Percentiles rank a stretch among this genome's conserved stretches.
phyloP scores from a whole-genome alignment of 2,329 filamentous ascomycete genomes.

The Cryphonectria carpinicola region DNA sequence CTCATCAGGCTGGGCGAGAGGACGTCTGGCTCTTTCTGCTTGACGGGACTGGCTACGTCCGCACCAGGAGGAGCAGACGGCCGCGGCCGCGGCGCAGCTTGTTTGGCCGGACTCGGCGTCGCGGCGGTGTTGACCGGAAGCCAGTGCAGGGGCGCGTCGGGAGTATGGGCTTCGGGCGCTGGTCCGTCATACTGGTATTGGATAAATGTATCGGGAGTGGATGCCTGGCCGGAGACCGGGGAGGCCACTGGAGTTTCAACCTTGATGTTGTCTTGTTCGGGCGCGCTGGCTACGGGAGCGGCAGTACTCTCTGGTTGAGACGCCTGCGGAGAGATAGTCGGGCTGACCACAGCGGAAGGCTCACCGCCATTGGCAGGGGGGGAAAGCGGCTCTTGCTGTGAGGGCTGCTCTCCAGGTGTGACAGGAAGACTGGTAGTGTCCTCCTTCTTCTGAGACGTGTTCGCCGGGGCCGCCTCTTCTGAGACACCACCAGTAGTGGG shows the following conservation, averaged over 20 bases:
- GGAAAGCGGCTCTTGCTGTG: neutral
- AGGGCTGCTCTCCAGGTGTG: neutral
- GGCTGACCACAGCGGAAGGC: constrained; percentile 7
- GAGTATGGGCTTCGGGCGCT: constrained; percentile 42
- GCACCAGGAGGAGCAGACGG: neutral
- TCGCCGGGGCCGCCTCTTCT: constrained; percentile 6
- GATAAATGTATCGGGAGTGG: constrained; percentile 50
- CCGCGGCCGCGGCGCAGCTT: neutral
- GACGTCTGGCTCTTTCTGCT: constrained; percentile 6
- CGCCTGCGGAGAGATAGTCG: constrained; percentile 25
- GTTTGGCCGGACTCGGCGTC: constrained; percentile 34
- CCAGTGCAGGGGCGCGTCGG: constrained; percentile 52
- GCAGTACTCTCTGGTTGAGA: constrained; percentile 12
- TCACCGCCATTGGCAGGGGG: constrained; percentile 27
- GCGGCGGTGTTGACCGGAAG: constrained; percentile 51
- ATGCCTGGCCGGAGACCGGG: constrained; percentile 21
- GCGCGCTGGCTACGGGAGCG: neutral
- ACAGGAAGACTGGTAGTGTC: constrained; percentile 15
- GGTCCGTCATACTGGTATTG: constrained; percentile 61
- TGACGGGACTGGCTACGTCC: constrained; percentile 1
- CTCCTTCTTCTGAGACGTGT: neutral
- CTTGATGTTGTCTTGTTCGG: neutral
- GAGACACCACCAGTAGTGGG: constrained; percentile 48
- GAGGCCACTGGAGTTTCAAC: constrained; percentile 9
- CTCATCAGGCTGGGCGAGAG: constrained; percentile 23